Conservation (phyloP, 257 asterid genomes). For the Jacaranda copaia region DNA sequence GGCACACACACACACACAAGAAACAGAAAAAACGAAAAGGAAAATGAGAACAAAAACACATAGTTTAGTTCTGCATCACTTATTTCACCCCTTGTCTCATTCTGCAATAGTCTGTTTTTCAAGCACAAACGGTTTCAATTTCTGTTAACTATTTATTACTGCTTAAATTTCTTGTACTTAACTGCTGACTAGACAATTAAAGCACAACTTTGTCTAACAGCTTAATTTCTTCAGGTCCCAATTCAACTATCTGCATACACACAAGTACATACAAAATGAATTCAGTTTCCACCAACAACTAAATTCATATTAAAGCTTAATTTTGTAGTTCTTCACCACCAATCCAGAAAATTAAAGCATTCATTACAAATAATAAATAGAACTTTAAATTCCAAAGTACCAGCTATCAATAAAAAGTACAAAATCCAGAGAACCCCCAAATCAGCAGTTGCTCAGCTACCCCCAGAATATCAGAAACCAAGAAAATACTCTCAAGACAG, state of each 20-base stretch:
- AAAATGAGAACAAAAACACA: neutral
- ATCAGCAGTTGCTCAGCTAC: neutral
- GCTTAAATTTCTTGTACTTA: constrained; percentile 1
- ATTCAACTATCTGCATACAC: neutral
- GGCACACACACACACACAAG: neutral
- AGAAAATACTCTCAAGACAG: neutral
- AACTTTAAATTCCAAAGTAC: neutral
- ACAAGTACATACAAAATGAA: neutral
- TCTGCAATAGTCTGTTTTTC: neutral
- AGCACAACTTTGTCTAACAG: neutral
- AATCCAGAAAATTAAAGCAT: neutral
- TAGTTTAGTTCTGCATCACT: neutral
- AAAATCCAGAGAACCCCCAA: neutral
- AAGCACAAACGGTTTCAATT: neutral
- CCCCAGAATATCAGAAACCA: neutral
- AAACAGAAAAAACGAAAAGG: neutral
- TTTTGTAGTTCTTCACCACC: neutral
- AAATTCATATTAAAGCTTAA: neutral
- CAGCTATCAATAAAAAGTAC: neutral
- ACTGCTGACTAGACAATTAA: constrained; percentile 14
- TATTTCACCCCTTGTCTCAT: neutral
- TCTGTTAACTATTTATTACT: neutral
- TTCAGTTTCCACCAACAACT: neutral
- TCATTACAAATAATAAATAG: constrained; percentile 4
- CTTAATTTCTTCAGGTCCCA: neutral